These are phyloP conservation scores for Diaporthe humulicola DNA, from an alignment of 2,329 filamentous ascomycete genomes.

Conservation along the genomic window DNA sequence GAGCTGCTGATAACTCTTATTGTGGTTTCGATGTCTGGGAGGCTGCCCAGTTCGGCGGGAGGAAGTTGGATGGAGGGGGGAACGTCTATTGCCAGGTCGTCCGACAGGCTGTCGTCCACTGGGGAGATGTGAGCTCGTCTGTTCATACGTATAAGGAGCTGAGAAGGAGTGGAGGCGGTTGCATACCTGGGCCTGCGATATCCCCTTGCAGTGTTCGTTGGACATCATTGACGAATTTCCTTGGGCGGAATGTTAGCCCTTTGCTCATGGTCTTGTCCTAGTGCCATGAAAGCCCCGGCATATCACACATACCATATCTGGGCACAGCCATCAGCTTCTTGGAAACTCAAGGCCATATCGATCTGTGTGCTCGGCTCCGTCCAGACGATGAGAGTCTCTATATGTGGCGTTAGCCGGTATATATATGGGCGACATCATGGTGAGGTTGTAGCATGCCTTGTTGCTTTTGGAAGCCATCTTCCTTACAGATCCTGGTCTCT, in stretches of 20 bases:
- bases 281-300: not conserved
- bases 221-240: constrained; percentile 91
- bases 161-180: not conserved
- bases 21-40: constrained; percentile 85
- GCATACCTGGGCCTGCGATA: constrained; percentile 73
- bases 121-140: constrained; percentile 45
- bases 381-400: constrained; percentile 98
- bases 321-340: constrained; percentile 94
- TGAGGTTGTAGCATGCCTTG: constrained; percentile 75
- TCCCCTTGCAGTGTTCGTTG: constrained; percentile 79
- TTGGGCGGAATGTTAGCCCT: constrained; percentile 55
- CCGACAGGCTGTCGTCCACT: constrained; percentile 86
- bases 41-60: constrained; percentile 82
- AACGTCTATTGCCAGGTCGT: constrained; percentile 85
- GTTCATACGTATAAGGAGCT: not conserved
- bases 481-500: constrained; percentile 90
- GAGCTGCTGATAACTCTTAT: constrained; percentile 85
- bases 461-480: constrained; percentile 98
- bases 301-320: constrained; percentile 81
- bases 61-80: constrained; percentile 80
- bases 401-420: constrained; percentile 45
- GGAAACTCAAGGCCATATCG: constrained; percentile 98
- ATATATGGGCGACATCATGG: constrained; percentile 41
- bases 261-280: too few relatives aligned
- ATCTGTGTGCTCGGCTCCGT: constrained; percentile 86